Percentiles rank a stretch among this genome's conserved stretches.
phyloP scores from a whole-genome alignment of 768 basidiomycete genomes.

The Glaciozyma martinii region DNA sequence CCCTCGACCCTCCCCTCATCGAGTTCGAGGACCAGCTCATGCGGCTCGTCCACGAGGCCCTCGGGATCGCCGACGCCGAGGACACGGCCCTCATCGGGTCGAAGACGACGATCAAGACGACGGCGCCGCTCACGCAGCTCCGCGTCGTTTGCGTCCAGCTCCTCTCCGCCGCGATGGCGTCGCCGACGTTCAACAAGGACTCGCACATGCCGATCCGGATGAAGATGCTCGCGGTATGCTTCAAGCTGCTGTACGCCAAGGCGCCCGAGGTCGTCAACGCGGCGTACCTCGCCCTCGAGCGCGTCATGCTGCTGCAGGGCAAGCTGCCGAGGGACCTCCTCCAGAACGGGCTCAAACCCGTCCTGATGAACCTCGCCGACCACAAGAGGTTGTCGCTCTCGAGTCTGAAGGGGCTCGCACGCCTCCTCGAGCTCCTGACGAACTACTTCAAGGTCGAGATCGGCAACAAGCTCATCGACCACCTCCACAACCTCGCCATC shows the following conservation, averaged over 20 bases:
- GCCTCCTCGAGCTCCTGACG: slow-evolving; percentile 83
- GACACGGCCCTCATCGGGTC: slow-evolving; percentile 65
- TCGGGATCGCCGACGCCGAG: slow-evolving; percentile 91
- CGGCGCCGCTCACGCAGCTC: slow-evolving; percentile 72
- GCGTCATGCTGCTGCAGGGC: slow-evolving; percentile 78
- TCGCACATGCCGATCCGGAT: slow-evolving; percentile 66
- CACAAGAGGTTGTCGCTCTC: slow-evolving; percentile 85
- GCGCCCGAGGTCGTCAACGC: slow-evolving; percentile 87
- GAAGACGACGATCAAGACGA: slow-evolving; percentile 64
- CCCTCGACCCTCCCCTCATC: slow-evolving; percentile 75
- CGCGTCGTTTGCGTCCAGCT: slow-evolving; percentile 89
- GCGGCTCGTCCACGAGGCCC: slow-evolving; percentile 80
- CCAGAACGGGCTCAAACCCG: slow-evolving; percentile 89
- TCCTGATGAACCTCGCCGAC: slow-evolving; percentile 95
- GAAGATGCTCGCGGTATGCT: slow-evolving; percentile 90
- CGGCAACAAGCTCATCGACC: slow-evolving; percentile 90
- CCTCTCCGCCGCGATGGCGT: slow-evolving; percentile 85
- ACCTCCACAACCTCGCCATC: slow-evolving; percentile 86
- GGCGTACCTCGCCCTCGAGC: slow-evolving; percentile 82
- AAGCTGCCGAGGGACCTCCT: slow-evolving; percentile 89
- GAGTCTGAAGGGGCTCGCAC: slow-evolving; percentile 85
- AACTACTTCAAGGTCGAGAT: slow-evolving; percentile 99
- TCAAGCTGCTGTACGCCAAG: slow-evolving; percentile 92
- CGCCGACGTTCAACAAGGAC: slow-evolving; percentile 77
- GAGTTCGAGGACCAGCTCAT: slow-evolving; percentile 87